Base-by-base conservation (phyloP, 2,329 filamentous ascomycete species). In the Curvularia verruculosa region DNA sequence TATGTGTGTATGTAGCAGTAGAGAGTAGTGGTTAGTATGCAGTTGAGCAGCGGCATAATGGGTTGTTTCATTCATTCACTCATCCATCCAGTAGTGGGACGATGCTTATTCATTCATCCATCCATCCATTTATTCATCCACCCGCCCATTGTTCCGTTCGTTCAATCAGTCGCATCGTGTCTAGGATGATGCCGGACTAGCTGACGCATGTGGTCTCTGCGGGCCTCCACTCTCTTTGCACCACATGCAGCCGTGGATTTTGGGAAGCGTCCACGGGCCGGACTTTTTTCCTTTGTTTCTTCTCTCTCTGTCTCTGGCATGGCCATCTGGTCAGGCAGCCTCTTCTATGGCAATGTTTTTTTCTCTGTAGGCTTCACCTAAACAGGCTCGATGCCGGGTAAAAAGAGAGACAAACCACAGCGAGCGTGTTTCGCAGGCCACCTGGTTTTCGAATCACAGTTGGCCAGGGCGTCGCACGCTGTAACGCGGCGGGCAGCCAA, bases 401-500 rank as follows among this genome's bases (percentile, higher is more conserved):
- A 73, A 74, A 73, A 63, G 61, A 65, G 64, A 61, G 65, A 69
- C 69, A 72, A 70, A 72, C 71, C 69, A 65, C 56, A 56, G 58
- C 63, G 59, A 55, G 61, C 60, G 59, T 64, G 70, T 72, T 70
- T 69, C 66, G 69, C 70, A 71, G 64, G 59, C 62, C 49, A 68
- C 63, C 49, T 57, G 59, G 59, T 68, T 70, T 70, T 72, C 66
- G 68, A 72, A 73, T 69, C 69, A 66, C 45, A 56, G 54, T 46
- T 45, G 58, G 43, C 59, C 57, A 54, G 65, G 61, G 56, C 59
- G 69, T 74, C 57, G 69, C 69, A 75, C 71, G 67, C 60, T 68
- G 69, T 70, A 65, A 62, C 62, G 64, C 54, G 61, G 54, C 62
- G 47, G 45, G 63, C 55, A 61, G 54, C 55, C 68, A 71, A 72